Evolutionary conservation across 345 rosid genomes (phyloP).

Genomic region (Eucalyptus cloeziana): DNA sequence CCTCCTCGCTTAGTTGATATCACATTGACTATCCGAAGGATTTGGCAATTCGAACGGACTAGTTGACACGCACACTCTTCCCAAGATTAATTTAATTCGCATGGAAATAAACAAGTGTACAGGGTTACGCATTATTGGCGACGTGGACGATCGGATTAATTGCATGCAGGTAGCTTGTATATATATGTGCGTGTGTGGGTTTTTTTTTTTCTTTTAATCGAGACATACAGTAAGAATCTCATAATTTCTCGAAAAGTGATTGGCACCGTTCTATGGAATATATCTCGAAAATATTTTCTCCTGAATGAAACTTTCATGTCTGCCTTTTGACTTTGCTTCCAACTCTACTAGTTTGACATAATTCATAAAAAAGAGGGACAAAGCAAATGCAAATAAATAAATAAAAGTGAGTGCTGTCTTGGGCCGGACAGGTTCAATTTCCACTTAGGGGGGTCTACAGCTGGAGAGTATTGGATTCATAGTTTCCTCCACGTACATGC

Average conservation of each 20-base stretch:
- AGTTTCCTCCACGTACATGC: neutral
- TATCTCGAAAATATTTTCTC: neutral
- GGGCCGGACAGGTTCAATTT: neutral
- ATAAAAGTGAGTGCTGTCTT: neutral
- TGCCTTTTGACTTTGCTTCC: neutral
- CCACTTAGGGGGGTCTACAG: neutral
- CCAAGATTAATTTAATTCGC: neutral
- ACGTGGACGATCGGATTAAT: neutral
- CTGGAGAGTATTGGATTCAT: neutral
- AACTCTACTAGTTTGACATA: neutral
- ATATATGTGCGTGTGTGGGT: accelerated
- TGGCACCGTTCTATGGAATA: neutral
- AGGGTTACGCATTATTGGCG: neutral
- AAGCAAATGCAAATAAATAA: neutral
- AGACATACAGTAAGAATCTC: neutral
- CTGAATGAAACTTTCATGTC: neutral
- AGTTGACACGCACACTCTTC: neutral
- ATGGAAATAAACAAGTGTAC: neutral
- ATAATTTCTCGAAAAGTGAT: neutral
- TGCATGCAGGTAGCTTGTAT: neutral
- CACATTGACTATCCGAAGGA: neutral
- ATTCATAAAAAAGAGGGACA: neutral
- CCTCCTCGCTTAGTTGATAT: neutral
- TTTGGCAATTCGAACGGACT: neutral
- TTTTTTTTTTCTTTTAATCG: neutral